Percentiles rank a stretch among this genome's conserved stretches.
Evolutionary conservation across 805 yeast genomes (phyloP).

Genomic region (Sugiyamaella smithiae): DNA sequence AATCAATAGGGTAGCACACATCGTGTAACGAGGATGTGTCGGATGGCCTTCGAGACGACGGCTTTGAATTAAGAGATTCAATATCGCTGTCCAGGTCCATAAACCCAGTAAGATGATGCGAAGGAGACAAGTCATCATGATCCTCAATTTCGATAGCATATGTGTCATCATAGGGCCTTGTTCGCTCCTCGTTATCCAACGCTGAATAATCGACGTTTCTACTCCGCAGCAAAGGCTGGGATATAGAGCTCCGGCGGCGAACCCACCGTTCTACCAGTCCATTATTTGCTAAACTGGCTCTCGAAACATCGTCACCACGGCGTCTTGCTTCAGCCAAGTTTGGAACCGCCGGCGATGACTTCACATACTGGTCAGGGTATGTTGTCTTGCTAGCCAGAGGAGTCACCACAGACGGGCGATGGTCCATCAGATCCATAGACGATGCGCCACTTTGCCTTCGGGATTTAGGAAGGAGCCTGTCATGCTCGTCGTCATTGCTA

Average conservation of each 20-base stretch:
- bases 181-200: background rate
- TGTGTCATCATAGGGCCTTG: conserved; percentile 8
- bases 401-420: conserved; percentile 13
- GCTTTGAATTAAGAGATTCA: conserved; percentile 47
- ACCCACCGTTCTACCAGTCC: conserved; percentile 21
- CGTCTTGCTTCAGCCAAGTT: background rate
- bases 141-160: conserved; percentile 16
- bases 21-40: conserved; percentile 76
- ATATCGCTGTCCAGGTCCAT: conserved; percentile 20
- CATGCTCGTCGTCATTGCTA: background rate
- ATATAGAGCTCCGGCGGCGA: conserved; percentile 18
- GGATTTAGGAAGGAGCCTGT: conserved; percentile 7
- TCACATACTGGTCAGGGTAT: conserved; percentile 1
- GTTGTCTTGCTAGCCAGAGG: background rate
- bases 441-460: conserved; percentile 10
- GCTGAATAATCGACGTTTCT: conserved; percentile 6
- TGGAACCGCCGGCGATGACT: background rate
- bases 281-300: conserved; percentile 2
- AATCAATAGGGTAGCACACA: conserved; percentile 83
- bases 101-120: conserved; percentile 10
- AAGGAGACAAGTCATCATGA: background rate
- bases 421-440: conserved; percentile 22
- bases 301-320: background rate
- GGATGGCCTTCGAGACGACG: conserved; percentile 58
- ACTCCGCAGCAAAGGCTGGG: conserved; percentile 7